Evolutionary conservation across 768 basidiomycete species (phyloP), one percentile per base, ranked within the genome.

Genomic region (Calocybe indica): DNA sequence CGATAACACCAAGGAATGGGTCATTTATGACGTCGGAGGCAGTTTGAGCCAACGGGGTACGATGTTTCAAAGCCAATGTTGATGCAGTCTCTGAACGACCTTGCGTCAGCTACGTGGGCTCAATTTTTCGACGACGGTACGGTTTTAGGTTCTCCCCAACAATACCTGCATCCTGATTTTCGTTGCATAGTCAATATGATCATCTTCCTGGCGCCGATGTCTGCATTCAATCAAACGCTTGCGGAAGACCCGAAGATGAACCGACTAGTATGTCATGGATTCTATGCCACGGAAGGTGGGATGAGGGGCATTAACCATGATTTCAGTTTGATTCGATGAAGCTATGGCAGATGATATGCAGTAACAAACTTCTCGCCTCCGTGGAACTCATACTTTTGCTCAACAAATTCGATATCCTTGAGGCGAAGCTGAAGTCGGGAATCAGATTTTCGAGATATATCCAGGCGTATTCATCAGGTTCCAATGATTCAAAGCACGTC

Each of bases 11-110:
- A 72, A 70, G 42, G 60, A 75, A 13, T 85, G 83, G 82, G 69
- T 75, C 6, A 76, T 85, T 36, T 85, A 83, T 56, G 84, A 87
- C 51, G 78, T 85, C 12, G 81, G 82, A 15, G 85, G 83, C 1
- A 73, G 74, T 45, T 67, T 75, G 31, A 72, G 72, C 46, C 77
- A 82, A 55, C 63, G 80, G 64, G 76, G 81, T 80, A 52, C 43
- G 68, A 54, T 37, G 28, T 42, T 37, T 13, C 37, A 7, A 48
- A 35, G 30, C 10, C 1, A 40, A 35, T 34, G 32, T 34, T 40
- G 11, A 10, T 14, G 13, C 11, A 39, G 15, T 39, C 45, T 14
- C 42, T 46, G 33, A 48, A 49, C 41, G 22, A 36, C n/a, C 38
- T 5, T 10, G 14, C 38, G n/a, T 13, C 45, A 82, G 82, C 76